Evolutionary conservation across 202 grass and related monocot genomes (phyloP), one percentile per base, ranked within the genome.

Genomic region (Miscanthus sacchariflorus): DNA sequence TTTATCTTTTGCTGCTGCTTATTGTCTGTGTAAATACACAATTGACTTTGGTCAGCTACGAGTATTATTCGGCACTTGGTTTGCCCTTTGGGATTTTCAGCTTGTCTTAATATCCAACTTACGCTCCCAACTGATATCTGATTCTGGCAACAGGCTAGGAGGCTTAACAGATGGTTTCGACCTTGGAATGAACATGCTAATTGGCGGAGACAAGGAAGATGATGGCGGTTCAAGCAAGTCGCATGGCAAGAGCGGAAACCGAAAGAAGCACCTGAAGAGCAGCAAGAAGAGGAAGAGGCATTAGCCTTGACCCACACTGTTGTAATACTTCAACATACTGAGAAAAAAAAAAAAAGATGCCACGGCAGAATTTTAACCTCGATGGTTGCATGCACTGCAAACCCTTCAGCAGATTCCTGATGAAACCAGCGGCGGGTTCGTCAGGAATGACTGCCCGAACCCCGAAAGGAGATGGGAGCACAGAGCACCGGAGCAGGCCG

Each of bases 101-200:
- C 8, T 70, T 68, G 42, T 7, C 13, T 80, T 65, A 23, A 7
- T 58, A 19, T n/a, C 25, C 7, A 14, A 39, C 5, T 56, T 30
- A 30, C 3, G 6, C 38, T 18, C 14, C 12, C 5, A 78, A 52
- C 43, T 67, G 42, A 1, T 67, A 15, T 27, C 6, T 73, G 23
- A 54, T 90, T 66, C 9, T 83, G 30, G n/a, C 11, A 33, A 72
- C 84, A 90, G 84, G 79, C 39, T 90, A 38, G 66, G 38, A 21
- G 84, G 84, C 73, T 43, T 90, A 23, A 73, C 89, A 0, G 84
- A 90, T n/a, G 84, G 89, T 17, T 83, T 90, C 6, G 80, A 87
- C 56, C 79, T 85, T 39, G 90, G 86, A 72, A 91, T 91, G 72
- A 86, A 86, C 82, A 89, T 74, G 86, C 25, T 91, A 12, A 13